These are phyloP conservation scores for Solanum pennellii DNA, from an alignment of 257 asterid species.

Conservation along the genomic window DNA sequence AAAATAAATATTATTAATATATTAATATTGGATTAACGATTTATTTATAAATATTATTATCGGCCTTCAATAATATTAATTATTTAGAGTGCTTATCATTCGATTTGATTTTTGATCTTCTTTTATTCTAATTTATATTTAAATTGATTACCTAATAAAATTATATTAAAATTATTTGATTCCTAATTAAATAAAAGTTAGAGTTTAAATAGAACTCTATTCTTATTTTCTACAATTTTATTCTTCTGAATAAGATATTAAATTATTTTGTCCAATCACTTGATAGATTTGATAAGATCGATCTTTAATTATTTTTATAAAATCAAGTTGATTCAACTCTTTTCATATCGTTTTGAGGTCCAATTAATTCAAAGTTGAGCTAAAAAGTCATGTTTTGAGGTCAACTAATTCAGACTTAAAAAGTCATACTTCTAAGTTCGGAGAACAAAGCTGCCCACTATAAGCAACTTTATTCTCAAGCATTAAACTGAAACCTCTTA, in stretches of 20 bases:
- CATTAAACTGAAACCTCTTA: too few relatives aligned
- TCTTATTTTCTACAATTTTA: not conserved
- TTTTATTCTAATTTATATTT: not conserved
- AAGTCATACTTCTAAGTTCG: not conserved
- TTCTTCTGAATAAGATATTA: not conserved
- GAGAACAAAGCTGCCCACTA: not conserved
- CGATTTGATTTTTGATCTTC: not conserved
- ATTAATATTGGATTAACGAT: too few relatives aligned
- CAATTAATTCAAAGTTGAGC: too few relatives aligned
- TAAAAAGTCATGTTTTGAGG: too few relatives aligned
- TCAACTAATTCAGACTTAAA: too few relatives aligned
- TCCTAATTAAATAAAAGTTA: not conserved
- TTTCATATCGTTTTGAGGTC: not conserved
- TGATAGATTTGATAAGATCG: not conserved
- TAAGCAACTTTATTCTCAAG: not conserved
- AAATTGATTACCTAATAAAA: not conserved
- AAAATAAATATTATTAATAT: too few relatives aligned
- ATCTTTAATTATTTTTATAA: too few relatives aligned
- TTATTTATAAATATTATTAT: too few relatives aligned
- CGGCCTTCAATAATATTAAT: too few relatives aligned
- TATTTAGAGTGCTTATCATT: not conserved
- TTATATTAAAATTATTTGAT: not conserved
- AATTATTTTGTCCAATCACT: too few relatives aligned
- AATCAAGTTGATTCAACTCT: not conserved
- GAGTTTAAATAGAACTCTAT: not conserved